Percentiles rank a stretch among this genome's conserved stretches.
These are phyloP conservation scores for Polyrhizophydium stewartii DNA, from an alignment of 371 early-diverging fungal species.

Conservation along the genomic window DNA sequence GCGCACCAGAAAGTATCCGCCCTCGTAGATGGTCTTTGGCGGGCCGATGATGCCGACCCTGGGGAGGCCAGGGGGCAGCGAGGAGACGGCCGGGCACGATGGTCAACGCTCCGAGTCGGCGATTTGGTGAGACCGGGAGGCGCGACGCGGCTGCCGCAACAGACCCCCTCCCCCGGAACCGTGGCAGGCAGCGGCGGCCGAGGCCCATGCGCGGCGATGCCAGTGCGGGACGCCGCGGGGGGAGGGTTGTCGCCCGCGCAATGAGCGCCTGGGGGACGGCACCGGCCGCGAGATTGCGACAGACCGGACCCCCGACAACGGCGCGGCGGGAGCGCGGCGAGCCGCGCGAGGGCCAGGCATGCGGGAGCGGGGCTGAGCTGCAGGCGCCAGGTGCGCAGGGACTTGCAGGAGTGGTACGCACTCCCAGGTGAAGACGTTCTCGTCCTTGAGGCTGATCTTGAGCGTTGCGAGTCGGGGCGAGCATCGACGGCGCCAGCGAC, in stretches of 20 bases:
- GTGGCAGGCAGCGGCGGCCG: too few relatives aligned
- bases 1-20: slow-evolving; percentile 45
- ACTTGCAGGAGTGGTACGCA: slow-evolving; percentile 18
- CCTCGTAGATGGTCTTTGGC: slow-evolving; percentile 41
- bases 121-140: too few relatives aligned
- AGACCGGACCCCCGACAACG: neutral
- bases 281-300: neutral
- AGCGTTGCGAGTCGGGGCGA: neutral
- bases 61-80: neutral
- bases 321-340: neutral
- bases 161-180: too few relatives aligned
- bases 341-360: too few relatives aligned
- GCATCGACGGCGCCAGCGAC: neutral
- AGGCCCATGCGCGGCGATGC: too few relatives aligned
- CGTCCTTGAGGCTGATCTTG: slow-evolving; percentile 37
- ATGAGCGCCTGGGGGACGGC: neutral
- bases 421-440: slow-evolving; percentile 49
- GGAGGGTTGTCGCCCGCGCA: neutral
- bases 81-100: too few relatives aligned
- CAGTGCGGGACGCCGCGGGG: too few relatives aligned
- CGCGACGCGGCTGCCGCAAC: neutral
- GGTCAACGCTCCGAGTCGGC: too few relatives aligned
- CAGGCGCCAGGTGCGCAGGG: too few relatives aligned
- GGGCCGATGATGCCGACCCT: slow-evolving; percentile 52
- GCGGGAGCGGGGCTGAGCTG: too few relatives aligned